Conservation (phyloP, 2,329 filamentous ascomycete species). For the Lecanicillium sp. region DNA sequence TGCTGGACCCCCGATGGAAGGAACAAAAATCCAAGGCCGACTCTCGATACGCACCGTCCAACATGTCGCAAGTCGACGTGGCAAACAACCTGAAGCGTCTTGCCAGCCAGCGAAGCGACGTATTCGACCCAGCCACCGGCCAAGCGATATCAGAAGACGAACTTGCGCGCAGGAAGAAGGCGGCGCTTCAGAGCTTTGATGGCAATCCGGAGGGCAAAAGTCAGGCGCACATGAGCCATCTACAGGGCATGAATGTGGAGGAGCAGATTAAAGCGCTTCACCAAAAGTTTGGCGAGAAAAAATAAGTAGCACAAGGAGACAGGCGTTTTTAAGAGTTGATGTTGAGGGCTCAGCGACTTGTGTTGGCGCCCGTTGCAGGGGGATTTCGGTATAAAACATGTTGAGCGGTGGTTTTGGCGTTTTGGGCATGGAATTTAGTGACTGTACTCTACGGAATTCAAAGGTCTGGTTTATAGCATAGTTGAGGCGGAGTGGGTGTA, state of each 20-base stretch:
- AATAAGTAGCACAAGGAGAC: slow-evolving; percentile 15
- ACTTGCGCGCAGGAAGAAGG: slow-evolving; percentile 64
- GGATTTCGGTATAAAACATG: no score
- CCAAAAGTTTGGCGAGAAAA: slow-evolving; percentile 40
- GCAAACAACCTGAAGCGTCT: slow-evolving; percentile 94
- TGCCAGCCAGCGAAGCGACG: slow-evolving; percentile 76
- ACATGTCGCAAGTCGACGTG: slow-evolving; percentile 77
- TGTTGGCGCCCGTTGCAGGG: no score
- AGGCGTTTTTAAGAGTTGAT: no score
- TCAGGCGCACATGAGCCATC: slow-evolving; percentile 43
- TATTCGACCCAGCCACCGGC: slow-evolving; percentile 71
- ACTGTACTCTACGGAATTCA: no score
- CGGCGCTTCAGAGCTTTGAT: slow-evolving; percentile 57
- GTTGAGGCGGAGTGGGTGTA: no score
- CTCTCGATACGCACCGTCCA: slow-evolving; percentile 75
- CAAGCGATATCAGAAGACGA: slow-evolving; percentile 66
- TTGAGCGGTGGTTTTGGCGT: no score
- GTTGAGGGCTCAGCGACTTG: no score
- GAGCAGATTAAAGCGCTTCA: slow-evolving; percentile 69
- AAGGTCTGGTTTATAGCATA: no score
- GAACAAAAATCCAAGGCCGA: slow-evolving; percentile 89
- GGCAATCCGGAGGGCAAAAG: slow-evolving; percentile 53
- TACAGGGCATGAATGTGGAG: slow-evolving; percentile 68
- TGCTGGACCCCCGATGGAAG: slow-evolving; percentile 91
- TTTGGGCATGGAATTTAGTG: no score